Base-by-base conservation (phyloP, 495 filamentous ascomycete genomes). In the Penicillium coprophilum region DNA sequence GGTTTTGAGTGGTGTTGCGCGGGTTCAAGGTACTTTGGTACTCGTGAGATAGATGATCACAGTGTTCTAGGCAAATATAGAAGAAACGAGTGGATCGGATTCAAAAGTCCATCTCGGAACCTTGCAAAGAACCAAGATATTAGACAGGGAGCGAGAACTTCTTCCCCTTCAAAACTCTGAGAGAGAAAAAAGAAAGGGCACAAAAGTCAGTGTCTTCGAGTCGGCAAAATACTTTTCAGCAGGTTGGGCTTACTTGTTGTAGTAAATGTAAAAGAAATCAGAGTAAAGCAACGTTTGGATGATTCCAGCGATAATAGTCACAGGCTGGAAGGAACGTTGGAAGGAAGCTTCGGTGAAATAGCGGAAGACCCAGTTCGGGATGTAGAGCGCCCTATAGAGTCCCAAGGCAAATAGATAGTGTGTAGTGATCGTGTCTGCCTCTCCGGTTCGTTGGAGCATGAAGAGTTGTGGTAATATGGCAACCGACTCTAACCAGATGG, bases 201-300 rank as follows among this genome's bases (percentile, higher is more conserved):
- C 56, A 12, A 8, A 19, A 44, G 49, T 44, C 19, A 52, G 40
- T 11, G 20, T 11, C 27, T 11, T 1, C 28, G 7, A 6, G 24
- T 27, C 24, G 4, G 24, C 3, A 27, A 27, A 2, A 27, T 5
- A 27, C 4, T 4, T 2, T 27, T 27, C 4, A 27, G 24, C 2
- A 7, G 50, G 51, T 50, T 15, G 13, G 3, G 50, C 84, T 73
- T 73, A 90, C 87, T 95, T 96, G 41, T 87, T 96, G 71, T 96
- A 98, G 74, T 98, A 98, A 59, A 98, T 96, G 80, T 90, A 98
- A 80, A 98, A 98, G 78, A 98, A 98, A 75, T 98, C 94, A 50
- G 90, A 96, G 75, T 98, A 98, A 50, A 97, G 80, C 27, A 97
- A 71, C 19, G 94, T 97, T 80, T 98, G 94, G 56, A 96, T 77